Evolutionary conservation across 208 protist genomes (phyloP).

Genomic region (Acanthamoeba castellanii): DNA sequence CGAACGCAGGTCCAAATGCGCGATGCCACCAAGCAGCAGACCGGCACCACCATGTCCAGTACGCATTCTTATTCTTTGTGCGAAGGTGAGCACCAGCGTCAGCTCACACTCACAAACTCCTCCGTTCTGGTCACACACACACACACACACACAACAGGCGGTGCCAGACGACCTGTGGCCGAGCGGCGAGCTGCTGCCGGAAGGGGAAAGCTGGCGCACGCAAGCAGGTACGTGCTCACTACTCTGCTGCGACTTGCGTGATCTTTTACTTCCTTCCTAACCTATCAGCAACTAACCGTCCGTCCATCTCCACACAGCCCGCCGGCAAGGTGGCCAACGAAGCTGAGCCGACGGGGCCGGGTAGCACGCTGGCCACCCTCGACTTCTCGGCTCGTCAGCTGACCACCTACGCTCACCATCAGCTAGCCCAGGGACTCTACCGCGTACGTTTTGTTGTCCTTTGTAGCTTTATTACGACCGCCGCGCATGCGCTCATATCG

Average conservation of each 20-base stretch:
- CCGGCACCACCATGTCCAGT: constrained; percentile 3
- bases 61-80: background rate
- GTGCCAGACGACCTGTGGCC: background rate
- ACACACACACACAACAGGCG: background rate
- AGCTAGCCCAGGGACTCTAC: constrained; percentile 2
- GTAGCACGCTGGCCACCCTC: constrained; percentile 1
- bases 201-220: background rate
- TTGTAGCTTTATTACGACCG: background rate
- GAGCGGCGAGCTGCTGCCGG: background rate
- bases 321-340: background rate
- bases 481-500: no score
- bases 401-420: constrained; percentile 1
- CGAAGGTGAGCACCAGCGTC: background rate
- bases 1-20: constrained; percentile 38
- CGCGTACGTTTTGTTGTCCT: background rate
- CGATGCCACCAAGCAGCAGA: background rate
- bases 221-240: background rate
- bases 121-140: background rate
- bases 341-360: background rate
- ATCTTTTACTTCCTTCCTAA: background rate
- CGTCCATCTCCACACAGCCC: background rate
- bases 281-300: no score
- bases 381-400: background rate
- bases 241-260: background rate
- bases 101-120: background rate